A percentile compares a stretch with the other conserved stretches of the same genome.
Conservation (phyloP, 179 eudicot species). For the Heliamphora pulchella region DNA sequence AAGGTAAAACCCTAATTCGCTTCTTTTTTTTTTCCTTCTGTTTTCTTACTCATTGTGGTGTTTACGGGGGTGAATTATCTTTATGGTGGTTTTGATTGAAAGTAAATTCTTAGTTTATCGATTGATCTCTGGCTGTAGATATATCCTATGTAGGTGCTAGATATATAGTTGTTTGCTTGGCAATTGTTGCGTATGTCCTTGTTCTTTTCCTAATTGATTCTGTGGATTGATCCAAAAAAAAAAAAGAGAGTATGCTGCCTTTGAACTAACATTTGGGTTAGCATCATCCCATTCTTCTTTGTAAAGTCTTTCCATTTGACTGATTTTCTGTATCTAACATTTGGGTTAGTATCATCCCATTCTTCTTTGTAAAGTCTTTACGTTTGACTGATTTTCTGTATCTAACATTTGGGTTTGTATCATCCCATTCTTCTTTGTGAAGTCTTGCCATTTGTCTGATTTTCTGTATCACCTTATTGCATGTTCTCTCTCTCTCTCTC, state of each 20-base stretch:
- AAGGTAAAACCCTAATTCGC: conserved; percentile 5
- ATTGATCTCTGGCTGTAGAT: background rate
- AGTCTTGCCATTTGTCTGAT: background rate
- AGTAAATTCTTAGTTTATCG: background rate
- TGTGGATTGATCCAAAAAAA: background rate
- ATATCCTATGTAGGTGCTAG: background rate
- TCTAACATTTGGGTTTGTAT: background rate
- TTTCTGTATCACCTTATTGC: background rate
- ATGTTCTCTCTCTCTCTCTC: background rate
- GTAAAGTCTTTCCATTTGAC: background rate
- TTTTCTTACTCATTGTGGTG: background rate
- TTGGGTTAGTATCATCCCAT: background rate
- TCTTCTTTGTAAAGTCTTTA: background rate
- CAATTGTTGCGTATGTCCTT: background rate
- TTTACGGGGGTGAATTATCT: background rate
- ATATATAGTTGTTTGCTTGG: background rate
- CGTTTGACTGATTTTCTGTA: background rate
- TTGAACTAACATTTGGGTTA: background rate
- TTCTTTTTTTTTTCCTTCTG: no score
- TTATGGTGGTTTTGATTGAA: background rate
- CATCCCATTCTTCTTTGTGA: background rate
- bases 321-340: background rate
- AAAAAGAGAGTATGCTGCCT: background rate
- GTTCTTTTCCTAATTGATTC: background rate
- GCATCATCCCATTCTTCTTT: background rate